A percentile compares a stretch with the other conserved stretches of the same genome.
These are phyloP conservation scores for Nissolia schottii DNA, from an alignment of 306 rosid species.

Conservation along the genomic window DNA sequence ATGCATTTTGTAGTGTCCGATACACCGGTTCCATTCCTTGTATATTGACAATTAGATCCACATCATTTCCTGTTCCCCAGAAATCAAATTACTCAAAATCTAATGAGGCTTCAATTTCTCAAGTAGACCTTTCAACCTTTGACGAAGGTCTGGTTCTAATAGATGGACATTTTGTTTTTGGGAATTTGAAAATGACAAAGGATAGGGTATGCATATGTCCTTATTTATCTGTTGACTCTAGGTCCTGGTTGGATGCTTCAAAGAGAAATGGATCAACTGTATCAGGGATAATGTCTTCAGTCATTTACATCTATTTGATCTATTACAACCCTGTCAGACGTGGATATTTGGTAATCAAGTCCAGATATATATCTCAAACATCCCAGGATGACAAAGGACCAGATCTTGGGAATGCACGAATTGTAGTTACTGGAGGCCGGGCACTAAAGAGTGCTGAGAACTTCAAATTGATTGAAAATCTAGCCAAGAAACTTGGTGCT, in stretches of 20 bases:
- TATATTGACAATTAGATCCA: constrained; percentile 75
- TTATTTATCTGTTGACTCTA: not conserved
- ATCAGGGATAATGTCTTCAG: not conserved
- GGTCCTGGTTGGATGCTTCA: constrained; percentile 10
- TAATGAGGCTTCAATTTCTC: constrained; percentile 60
- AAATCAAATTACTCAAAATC: constrained; percentile 46
- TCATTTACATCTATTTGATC: constrained; percentile 15
- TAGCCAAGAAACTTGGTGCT: constrained; percentile 84
- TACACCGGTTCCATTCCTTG: constrained; percentile 82
- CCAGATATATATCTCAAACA: constrained; percentile 63
- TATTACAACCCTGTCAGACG: not conserved
- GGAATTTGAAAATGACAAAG: constrained; percentile 12
- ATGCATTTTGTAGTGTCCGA: constrained; percentile 78
- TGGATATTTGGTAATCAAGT: constrained; percentile 42
- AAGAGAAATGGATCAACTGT: constrained; percentile 20
- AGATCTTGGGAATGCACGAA: constrained; percentile 86
- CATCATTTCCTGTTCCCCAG: constrained; percentile 62
- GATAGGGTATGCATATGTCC: not conserved
- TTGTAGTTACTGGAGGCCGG: constrained; percentile 87
- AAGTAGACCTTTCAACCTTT: constrained; percentile 91
- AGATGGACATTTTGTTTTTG: constrained; percentile 5
- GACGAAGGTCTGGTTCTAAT: constrained; percentile 56
- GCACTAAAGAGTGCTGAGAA: constrained; percentile 86
- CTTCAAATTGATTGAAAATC: constrained; percentile 87
- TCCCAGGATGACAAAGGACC: constrained; percentile 73